A percentile compares a stretch with the other conserved stretches of the same genome.
These are phyloP conservation scores for peach (Prunus persica) DNA, from an alignment of 306 rosid genomes.

Conservation along the genomic window Prunus_persica_NCBIv2 NC_034014.1:9117501-9118000, in stretches of 20 bases:
- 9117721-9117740: background rate
- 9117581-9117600: background rate
- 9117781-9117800: background rate
- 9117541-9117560: background rate
- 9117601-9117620: background rate
- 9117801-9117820: background rate
- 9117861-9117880: background rate
- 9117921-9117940: background rate
- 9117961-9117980: slow-evolving; percentile 5
- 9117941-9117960: background rate
- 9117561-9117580: background rate
- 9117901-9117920: background rate
- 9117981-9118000: slow-evolving; percentile 97
- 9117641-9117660: background rate
- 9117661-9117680: background rate
- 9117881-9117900: background rate
- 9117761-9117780: background rate
- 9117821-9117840: background rate
- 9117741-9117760: background rate
- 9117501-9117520: background rate
- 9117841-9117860: background rate
- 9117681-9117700: background rate
- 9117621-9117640: background rate
- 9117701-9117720: background rate
- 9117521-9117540: background rate